Evolutionary conservation across 108 stramenopile genomes (phyloP).

Genomic region (Nitzschia inconspicua): DNA sequence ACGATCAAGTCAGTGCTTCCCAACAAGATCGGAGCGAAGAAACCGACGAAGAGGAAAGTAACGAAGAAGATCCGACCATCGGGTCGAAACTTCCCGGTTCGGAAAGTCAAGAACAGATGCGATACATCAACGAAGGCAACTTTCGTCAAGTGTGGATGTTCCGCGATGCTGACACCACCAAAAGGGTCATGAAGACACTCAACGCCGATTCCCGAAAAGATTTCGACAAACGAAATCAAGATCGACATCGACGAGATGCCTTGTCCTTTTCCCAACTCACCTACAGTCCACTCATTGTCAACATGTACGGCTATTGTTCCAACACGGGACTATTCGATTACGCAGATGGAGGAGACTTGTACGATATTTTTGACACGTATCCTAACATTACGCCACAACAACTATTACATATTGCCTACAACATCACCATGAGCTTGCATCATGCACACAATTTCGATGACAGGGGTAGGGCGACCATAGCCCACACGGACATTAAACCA

Average conservation of each 20-base stretch:
- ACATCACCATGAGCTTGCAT: slow-evolving; percentile 51
- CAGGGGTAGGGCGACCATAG: slow-evolving; percentile 48
- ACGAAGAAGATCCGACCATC: too few species aligned
- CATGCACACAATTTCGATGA: slow-evolving; percentile 64
- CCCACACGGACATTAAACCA: slow-evolving; percentile 65
- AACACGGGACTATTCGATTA: slow-evolving; percentile 71
- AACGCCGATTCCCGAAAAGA: slow-evolving; percentile 21
- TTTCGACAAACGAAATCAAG: slow-evolving; percentile 63
- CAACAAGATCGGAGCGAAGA: background rate
- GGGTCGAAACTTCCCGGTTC: too few species aligned
- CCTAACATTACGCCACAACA: slow-evolving; percentile 13
- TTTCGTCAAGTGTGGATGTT: slow-evolving; percentile 50
- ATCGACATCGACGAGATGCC: slow-evolving; percentile 76
- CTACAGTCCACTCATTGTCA: slow-evolving; percentile 47
- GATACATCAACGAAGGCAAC: slow-evolving; percentile 29
- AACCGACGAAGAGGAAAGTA: background rate
- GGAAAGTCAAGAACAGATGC: slow-evolving; percentile 25
- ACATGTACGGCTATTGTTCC: slow-evolving; percentile 66
- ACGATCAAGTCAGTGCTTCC: background rate
- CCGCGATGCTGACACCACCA: slow-evolving; percentile 23
- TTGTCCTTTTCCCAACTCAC: slow-evolving; percentile 48
- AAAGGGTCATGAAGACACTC: slow-evolving; percentile 57
- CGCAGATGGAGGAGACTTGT: slow-evolving; percentile 55
- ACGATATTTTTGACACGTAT: slow-evolving; percentile 29
- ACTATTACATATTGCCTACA: slow-evolving; percentile 58